Conservation (phyloP, 495 filamentous ascomycete species). For the Neohortaea acidophila region DNA sequence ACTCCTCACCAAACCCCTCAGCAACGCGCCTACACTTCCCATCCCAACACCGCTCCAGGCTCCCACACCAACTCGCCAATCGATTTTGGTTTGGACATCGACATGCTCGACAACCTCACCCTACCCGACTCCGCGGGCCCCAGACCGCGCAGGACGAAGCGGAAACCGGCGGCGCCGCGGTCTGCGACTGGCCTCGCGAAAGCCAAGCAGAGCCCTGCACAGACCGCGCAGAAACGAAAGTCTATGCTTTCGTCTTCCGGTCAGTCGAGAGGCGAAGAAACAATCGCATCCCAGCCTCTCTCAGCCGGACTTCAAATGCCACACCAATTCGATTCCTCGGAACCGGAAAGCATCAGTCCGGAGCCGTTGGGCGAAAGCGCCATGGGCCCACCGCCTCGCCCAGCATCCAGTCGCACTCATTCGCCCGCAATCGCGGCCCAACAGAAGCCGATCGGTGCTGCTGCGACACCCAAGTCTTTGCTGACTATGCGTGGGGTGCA, state of each 20-base stretch:
- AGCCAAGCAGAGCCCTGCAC: slow-evolving; percentile 64
- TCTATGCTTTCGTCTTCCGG: slow-evolving; percentile 21
- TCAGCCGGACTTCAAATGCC: slow-evolving; percentile 13
- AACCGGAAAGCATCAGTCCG: slow-evolving; percentile 54
- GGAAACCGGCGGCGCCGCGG: slow-evolving; percentile 23
- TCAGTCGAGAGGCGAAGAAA: too few species aligned
- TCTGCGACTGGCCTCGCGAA: slow-evolving; percentile 10
- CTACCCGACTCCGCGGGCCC: slow-evolving; percentile 10
- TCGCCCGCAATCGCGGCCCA: slow-evolving; percentile 36
- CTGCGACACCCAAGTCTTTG: slow-evolving; percentile 27
- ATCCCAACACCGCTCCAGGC: slow-evolving; percentile 19
- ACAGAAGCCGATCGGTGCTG: slow-evolving; percentile 8
- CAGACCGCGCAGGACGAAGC: slow-evolving; percentile 16
- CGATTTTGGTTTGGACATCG: slow-evolving; percentile 19
- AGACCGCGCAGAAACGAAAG: slow-evolving; percentile 56
- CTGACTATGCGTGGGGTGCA: slow-evolving; percentile 15
- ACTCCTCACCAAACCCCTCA: too few species aligned
- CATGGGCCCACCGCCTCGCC: slow-evolving; percentile 55
- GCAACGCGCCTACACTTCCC: slow-evolving; percentile 7
- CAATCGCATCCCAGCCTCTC: slow-evolving; percentile 1
- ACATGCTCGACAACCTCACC: slow-evolving; percentile 19
- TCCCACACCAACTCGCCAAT: slow-evolving; percentile 23
- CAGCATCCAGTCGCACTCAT: slow-evolving; percentile 30
- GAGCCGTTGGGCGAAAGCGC: slow-evolving; percentile 52
- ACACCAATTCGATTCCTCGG: slow-evolving; percentile 38